Evolutionary conservation across 352 stramenopile genomes (phyloP).

Genomic region (Globisporangium perplexum): DNA sequence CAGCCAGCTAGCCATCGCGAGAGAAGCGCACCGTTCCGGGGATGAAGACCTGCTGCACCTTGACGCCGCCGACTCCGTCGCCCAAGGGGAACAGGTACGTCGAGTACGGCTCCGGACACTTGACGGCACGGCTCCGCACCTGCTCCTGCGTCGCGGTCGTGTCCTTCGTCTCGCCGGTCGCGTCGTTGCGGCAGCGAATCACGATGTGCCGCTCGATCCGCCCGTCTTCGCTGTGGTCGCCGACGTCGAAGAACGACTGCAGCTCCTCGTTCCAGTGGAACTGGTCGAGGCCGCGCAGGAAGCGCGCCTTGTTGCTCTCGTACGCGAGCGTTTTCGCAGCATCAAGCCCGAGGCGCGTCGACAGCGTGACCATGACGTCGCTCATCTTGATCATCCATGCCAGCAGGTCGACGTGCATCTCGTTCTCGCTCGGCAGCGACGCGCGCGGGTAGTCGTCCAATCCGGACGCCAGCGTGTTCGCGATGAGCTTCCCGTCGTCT

Average conservation of each 20-base stretch:
- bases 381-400: conserved; percentile 87
- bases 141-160: conserved; percentile 27
- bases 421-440: conserved; percentile 55
- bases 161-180: conserved; percentile 31
- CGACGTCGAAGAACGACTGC: conserved; percentile 77
- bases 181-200: conserved; percentile 57
- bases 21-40: conserved; percentile 27
- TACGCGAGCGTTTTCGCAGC: conserved; percentile 21
- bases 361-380: conserved; percentile 44
- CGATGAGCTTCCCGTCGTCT: conserved; percentile 75
- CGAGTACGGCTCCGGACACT: conserved; percentile 56
- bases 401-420: conserved; percentile 90
- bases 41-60: conserved; percentile 70
- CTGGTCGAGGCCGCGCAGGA: conserved; percentile 35
- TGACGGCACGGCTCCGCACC: conserved; percentile 26
- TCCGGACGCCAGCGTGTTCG: conserved; percentile 90
- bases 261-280: conserved; percentile 68
- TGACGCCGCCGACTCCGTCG: conserved; percentile 69
- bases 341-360: conserved; percentile 22
- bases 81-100: conserved; percentile 74
- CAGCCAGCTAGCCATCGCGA: background rate
- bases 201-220: conserved; percentile 59
- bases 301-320: conserved; percentile 26
- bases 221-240: conserved; percentile 70
- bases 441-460: conserved; percentile 91